Evolutionary conservation across 2,329 filamentous ascomycete species (phyloP).

Genomic region (Hypoxylon sp.): DNA sequence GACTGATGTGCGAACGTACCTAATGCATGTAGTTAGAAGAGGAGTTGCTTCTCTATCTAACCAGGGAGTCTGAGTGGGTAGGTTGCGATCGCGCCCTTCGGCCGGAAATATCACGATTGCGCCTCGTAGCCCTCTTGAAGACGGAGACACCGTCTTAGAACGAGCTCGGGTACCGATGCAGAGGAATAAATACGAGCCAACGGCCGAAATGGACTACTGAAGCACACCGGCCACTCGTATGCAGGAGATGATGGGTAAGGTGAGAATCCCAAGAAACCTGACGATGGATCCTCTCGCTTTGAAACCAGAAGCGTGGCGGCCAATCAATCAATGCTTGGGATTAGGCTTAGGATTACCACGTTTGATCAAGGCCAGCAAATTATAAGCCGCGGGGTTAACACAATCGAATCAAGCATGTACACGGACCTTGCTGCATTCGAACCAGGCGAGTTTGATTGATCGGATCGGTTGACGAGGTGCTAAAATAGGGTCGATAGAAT

Average conservation of each 20-base stretch:
- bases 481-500: conserved; percentile 30
- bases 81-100: conserved; percentile 32
- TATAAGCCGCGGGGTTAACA: conserved; percentile 39
- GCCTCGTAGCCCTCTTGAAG: conserved; percentile 18
- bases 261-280: conserved; percentile 38
- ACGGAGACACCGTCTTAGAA: conserved; percentile 30
- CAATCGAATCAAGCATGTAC: conserved; percentile 12
- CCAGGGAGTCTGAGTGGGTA: conserved; percentile 21
- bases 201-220: conserved; percentile 12
- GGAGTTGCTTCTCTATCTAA: conserved; percentile 28
- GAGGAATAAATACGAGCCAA: conserved; percentile 19
- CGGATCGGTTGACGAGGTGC: conserved; percentile 25
- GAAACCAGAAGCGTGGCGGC: conserved; percentile 37
- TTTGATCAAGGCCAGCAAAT: conserved; percentile 33
- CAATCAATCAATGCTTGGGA: conserved; percentile 35
- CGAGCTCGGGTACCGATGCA: conserved; percentile 1
- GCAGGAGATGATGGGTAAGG: conserved; percentile 40
- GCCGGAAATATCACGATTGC: conserved; percentile 32
- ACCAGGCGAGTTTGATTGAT: conserved; percentile 19
- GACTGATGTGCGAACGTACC: conserved; percentile 29
- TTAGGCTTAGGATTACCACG: conserved; percentile 23
- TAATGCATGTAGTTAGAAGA: conserved; percentile 33
- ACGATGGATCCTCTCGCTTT: conserved; percentile 41
- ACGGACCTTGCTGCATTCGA: conserved; percentile 17
- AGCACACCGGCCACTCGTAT: conserved; percentile 23